Conservation (phyloP, 345 rosid genomes). For the Lepidium aucheri region DNA sequence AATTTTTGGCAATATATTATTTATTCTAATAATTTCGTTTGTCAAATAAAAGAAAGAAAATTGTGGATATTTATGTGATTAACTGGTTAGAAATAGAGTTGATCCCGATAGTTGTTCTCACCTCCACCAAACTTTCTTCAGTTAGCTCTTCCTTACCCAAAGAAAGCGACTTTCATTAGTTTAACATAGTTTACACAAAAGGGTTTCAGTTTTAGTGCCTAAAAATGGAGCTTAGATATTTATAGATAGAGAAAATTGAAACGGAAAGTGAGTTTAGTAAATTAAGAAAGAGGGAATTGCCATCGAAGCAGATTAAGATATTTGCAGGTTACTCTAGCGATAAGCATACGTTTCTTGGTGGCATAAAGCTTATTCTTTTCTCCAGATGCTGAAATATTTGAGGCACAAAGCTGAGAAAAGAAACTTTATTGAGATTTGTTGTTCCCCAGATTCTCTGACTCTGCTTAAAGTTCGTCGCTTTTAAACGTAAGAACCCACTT, state of each 20-base stretch:
- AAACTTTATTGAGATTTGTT: background rate
- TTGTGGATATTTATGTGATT: too few relatives aligned
- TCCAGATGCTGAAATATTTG: background rate
- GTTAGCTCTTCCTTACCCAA: background rate
- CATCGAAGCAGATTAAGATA: background rate
- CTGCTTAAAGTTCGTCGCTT: constrained; percentile 12
- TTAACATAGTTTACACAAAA: background rate
- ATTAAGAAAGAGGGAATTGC: background rate
- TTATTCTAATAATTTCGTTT: too few relatives aligned
- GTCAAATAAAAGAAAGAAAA: too few relatives aligned
- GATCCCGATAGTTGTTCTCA: background rate
- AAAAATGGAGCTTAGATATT: background rate
- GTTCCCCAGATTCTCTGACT: constrained; percentile 11
- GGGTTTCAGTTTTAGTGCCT: background rate
- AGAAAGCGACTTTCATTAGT: background rate
- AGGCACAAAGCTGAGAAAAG: background rate
- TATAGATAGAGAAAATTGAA: background rate
- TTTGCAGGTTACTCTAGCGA: background rate
- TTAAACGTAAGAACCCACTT: background rate
- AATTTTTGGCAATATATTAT: too few relatives aligned
- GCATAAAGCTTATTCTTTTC: background rate
- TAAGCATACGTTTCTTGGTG: background rate
- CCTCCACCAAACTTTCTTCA: constrained; percentile 4
- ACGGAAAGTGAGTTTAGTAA: background rate
- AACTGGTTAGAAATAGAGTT: background rate